phyloP scores from a whole-genome alignment of 768 basidiomycete species.

The Tylopilus balloui region DNA sequence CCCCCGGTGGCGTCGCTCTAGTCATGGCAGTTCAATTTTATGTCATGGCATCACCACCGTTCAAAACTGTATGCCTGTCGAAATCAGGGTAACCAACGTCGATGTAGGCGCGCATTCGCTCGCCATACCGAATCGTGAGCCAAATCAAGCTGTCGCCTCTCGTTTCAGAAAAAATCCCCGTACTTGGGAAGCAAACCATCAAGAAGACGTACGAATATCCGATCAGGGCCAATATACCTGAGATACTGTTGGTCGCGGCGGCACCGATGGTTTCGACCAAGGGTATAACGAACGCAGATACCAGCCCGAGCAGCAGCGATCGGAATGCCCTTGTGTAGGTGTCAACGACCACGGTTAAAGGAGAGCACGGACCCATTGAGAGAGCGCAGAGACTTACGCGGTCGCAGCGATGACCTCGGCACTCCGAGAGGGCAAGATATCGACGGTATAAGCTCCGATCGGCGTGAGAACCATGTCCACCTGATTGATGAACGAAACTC shows the following conservation, averaged over 20 bases:
- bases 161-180: background rate
- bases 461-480: conserved; percentile 56
- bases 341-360: background rate
- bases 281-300: conserved; percentile 27
- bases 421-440: conserved; percentile 55
- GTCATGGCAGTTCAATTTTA: background rate
- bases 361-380: background rate
- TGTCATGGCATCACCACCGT: background rate
- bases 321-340: conserved; percentile 18
- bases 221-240: conserved; percentile 43
- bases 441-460: conserved; percentile 52
- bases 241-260: conserved; percentile 41
- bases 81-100: conserved; percentile 51
- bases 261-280: conserved; percentile 52
- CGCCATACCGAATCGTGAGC: conserved; percentile 36
- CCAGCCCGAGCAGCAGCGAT: conserved; percentile 17
- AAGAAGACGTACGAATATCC: conserved; percentile 47
- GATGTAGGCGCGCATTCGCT: conserved; percentile 48
- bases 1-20: too few species aligned
- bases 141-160: conserved; percentile 41
- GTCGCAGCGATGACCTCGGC: conserved; percentile 60
- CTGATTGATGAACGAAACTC: conserved; percentile 34
- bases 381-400: conserved; percentile 37
- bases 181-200: background rate
- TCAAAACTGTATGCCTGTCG: background rate